A percentile compares a stretch with the other conserved stretches of the same genome.
Conservation (phyloP, 306 rosid species). For the Pyrus bretschneideri region DNA sequence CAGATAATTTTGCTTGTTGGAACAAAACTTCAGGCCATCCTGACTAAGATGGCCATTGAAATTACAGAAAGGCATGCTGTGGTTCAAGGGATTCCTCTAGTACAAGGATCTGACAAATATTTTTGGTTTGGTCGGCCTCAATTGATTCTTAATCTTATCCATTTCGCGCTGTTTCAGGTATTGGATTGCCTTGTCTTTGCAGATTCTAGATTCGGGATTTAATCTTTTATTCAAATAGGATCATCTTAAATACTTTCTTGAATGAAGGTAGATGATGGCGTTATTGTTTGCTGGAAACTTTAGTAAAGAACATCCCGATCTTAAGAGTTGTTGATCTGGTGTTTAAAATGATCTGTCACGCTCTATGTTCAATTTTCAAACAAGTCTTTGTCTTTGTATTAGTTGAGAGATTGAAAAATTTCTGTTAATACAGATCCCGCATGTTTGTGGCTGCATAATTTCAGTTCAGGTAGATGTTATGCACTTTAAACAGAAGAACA, state of each 20-base stretch:
- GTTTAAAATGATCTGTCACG: too few species aligned
- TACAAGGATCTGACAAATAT: conserved; percentile 77
- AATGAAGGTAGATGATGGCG: background rate
- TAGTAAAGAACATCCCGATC: background rate
- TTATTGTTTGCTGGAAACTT: background rate
- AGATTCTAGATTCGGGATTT: background rate
- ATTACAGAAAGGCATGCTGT: conserved; percentile 84
- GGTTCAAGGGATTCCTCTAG: conserved; percentile 95
- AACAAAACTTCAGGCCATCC: conserved; percentile 68
- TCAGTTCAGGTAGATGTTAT: background rate
- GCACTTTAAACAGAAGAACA: background rate
- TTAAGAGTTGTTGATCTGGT: background rate
- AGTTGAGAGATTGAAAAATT: background rate
- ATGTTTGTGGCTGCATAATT: background rate
- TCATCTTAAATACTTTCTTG: background rate
- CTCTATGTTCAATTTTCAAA: background rate
- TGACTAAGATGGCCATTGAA: conserved; percentile 93
- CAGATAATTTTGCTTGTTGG: conserved; percentile 91
- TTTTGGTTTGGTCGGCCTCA: conserved; percentile 93
- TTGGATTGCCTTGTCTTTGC: conserved; percentile 9
- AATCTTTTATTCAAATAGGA: background rate
- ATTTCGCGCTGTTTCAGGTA: conserved; percentile 95
- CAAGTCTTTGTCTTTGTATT: background rate
- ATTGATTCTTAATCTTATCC: conserved; percentile 85
- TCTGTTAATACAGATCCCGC: background rate